Conservation (phyloP, 768 basidiomycete species). For the Naganishia friedmannii region DNA sequence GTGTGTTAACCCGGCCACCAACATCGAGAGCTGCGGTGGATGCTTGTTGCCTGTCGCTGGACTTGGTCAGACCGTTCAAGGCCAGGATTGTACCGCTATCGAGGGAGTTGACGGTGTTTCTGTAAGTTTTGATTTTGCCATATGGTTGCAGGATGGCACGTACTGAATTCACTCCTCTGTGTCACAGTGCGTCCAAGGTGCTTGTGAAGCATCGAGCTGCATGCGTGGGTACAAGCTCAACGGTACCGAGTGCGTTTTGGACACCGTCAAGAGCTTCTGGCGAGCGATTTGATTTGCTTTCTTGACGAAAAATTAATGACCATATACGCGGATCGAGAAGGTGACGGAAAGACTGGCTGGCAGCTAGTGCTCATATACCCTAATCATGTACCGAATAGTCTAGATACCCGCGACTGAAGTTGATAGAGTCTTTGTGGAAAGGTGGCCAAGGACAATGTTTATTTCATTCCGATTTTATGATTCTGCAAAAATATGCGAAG, state of each 20-base stretch:
- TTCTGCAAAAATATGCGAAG: too few species aligned
- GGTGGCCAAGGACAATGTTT: too few species aligned
- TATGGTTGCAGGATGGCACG: background rate
- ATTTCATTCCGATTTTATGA: too few species aligned
- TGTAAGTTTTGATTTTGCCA: background rate
- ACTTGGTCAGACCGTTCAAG: background rate
- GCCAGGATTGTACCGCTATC: background rate
- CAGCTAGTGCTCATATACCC: too few species aligned
- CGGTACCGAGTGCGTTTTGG: background rate
- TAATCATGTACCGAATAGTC: too few species aligned
- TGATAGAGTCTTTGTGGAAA: too few species aligned
- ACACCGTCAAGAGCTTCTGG: conserved; percentile 5
- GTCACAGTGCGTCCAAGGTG: too few species aligned
- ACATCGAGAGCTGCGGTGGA: conserved; percentile 24
- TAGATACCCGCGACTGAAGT: too few species aligned
- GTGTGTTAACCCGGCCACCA: conserved; percentile 13
- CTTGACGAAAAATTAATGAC: background rate
- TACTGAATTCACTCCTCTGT: background rate
- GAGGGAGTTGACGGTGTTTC: background rate
- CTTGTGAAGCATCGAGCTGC: background rate
- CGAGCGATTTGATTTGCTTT: background rate
- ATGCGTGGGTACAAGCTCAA: conserved; percentile 5
- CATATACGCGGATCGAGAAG: background rate
- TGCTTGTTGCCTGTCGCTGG: conserved; percentile 2
- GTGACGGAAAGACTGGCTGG: too few species aligned